These are phyloP conservation scores for Nyssa sinensis DNA, from an alignment of 148 eudicot genomes.

Conservation along the genomic window DNA sequence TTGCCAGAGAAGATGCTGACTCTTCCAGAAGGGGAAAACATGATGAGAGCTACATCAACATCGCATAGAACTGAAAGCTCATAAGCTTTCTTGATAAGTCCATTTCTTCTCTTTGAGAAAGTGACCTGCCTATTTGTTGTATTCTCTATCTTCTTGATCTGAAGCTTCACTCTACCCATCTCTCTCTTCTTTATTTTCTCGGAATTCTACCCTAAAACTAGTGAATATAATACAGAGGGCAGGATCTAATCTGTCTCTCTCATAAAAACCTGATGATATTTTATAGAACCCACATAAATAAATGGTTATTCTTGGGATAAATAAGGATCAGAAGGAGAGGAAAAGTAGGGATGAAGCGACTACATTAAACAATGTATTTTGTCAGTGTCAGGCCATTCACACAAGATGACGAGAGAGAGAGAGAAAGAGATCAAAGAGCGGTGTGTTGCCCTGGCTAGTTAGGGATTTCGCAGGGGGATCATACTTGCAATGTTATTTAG, in stretches of 20 bases:
- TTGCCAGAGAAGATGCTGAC: slow-evolving; percentile 52
- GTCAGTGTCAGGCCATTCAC: slow-evolving; percentile 31
- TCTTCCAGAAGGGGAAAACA: slow-evolving; percentile 73
- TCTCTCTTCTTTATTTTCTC: not conserved
- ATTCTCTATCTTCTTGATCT: slow-evolving; percentile 63
- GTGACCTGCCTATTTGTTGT: slow-evolving; percentile 63
- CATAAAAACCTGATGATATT: not conserved
- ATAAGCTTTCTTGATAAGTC: slow-evolving; percentile 61
- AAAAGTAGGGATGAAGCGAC: slow-evolving; percentile 11
- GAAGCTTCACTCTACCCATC: slow-evolving; percentile 67
- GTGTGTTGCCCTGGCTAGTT: slow-evolving; percentile 24
- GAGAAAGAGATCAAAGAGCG: too few relatives aligned
- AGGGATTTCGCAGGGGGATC: slow-evolving; percentile 10
- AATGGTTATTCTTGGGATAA: not conserved
- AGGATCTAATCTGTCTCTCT: slow-evolving; percentile 1
- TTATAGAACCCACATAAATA: not conserved
- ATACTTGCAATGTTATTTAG: not conserved
- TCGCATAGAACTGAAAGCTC: slow-evolving; percentile 65
- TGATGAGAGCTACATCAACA: slow-evolving; percentile 60
- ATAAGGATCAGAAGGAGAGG: slow-evolving; percentile 2
- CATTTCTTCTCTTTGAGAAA: slow-evolving; percentile 63
- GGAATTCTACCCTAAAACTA: too few relatives aligned
- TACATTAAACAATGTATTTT: slow-evolving; percentile 13
- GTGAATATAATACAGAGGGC: not conserved
- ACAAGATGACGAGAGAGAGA: slow-evolving; percentile 36